phyloP scores from a whole-genome alignment of 1,284 basidiomycete genomes.

The Malassezia psittaci region DNA sequence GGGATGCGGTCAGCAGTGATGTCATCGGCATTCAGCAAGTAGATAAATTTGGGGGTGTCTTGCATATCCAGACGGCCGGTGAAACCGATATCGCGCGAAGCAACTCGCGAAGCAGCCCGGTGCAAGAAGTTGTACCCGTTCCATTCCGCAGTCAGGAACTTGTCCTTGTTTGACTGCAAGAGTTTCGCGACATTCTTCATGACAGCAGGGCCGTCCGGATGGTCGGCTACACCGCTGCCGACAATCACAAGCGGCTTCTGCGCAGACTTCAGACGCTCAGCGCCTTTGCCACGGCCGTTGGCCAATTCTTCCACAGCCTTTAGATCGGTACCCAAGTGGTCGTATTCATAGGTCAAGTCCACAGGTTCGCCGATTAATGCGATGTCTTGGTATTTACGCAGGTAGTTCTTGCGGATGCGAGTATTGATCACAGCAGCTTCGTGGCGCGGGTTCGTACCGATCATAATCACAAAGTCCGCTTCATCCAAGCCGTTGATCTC shows the following conservation, averaged over 20 bases:
- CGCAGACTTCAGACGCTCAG: constrained; percentile 75
- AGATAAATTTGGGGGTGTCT: constrained; percentile 79
- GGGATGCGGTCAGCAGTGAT: constrained; percentile 83
- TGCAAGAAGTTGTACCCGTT: constrained; percentile 90
- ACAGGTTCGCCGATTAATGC: constrained; percentile 83
- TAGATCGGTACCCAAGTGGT: constrained; percentile 71
- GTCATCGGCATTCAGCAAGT: constrained; percentile 93
- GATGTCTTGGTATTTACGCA: constrained; percentile 72
- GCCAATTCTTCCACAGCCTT: constrained; percentile 72
- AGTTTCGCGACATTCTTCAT: constrained; percentile 70
- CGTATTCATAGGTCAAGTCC: constrained; percentile 85
- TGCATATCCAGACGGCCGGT: constrained; percentile 62
- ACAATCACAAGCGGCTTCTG: constrained; percentile 90
- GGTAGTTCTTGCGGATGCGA: constrained; percentile 85
- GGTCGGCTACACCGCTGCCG: constrained; percentile 76
- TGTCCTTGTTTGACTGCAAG: constrained; percentile 57
- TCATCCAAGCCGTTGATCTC: constrained; percentile 82
- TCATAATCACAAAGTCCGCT: constrained; percentile 83
- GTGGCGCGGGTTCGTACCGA: constrained; percentile 94
- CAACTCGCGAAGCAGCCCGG: constrained; percentile 78
- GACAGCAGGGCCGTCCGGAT: constrained; percentile 70
- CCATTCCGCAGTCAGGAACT: constrained; percentile 78
- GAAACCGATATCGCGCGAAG: constrained; percentile 90
- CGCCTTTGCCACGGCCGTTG: constrained; percentile 63
- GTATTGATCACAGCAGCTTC: constrained; percentile 97